Evolutionary conservation across 148 eudicot species (phyloP), one percentile per base, ranked within the genome.

Genomic region (Fagopyrum esculentum): DNA sequence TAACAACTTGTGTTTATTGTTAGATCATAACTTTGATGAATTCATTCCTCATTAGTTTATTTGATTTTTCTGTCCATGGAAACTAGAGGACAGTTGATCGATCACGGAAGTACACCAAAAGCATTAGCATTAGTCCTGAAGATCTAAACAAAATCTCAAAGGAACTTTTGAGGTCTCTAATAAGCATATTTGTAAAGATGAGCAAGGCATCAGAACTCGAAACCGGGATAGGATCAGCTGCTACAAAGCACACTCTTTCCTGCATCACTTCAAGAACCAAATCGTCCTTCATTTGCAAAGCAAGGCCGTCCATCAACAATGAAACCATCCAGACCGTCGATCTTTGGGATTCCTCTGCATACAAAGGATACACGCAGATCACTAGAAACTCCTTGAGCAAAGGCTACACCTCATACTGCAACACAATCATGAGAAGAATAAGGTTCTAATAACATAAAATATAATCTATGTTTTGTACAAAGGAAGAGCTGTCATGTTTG

Each of bases 81-180:
- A 5, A 56, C 17, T 16, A 19, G 17, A 3, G n/a, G 26, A 22
- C 26, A 22, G 26, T 5, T 16, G 17, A 16, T 16, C 60, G 26
- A 22, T 22, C 26, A 22, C 26, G 26, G 26, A 22, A 22, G 26
- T 22, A 22, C 26, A 22, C 26, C 26, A 22, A 22, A 22, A 22
- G 26, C 26, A 22, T 22, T 22, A 22, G 59, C 59, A 1, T 16
- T 1, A 13, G 4, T 55, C 60, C 12, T 13, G 83, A 80, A 70
- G 84, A 84, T 46, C 92, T 96, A 76, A 94, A 90, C 77, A 82
- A 77, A 82, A 83, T 91, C 57, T 94, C 98, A 1, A 93, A 88
- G 81, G 91, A 94, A 61, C 86, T 94, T 60, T 79, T 94, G 26
- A 22, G 26, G 26, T 22, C 26, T 22, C 26, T 22, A 22, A 22